Conservation (phyloP, 768 basidiomycete genomes). For the Dioszegia aurantiaca region DNA sequence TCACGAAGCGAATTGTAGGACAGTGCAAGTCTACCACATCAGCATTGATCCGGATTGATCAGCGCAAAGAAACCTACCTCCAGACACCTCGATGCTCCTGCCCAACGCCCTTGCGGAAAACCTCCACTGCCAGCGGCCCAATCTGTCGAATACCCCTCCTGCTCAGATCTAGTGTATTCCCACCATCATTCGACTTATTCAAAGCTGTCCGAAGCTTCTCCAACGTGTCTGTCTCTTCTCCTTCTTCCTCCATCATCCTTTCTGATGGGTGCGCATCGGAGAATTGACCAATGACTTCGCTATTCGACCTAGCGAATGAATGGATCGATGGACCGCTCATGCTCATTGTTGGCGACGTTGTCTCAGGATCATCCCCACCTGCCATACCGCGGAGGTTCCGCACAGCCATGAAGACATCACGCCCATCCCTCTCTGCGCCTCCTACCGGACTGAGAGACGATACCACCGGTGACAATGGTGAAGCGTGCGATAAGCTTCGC, state of each 20-base stretch:
- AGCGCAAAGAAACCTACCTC: constrained; percentile 25
- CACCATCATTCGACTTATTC: constrained; percentile 60
- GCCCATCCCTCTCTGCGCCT: constrained; percentile 2
- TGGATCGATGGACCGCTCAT: background rate
- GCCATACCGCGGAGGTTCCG: constrained; percentile 4
- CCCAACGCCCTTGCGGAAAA: constrained; percentile 66
- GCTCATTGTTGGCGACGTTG: background rate
- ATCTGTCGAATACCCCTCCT: constrained; percentile 75
- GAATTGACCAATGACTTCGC: background rate
- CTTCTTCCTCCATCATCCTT: constrained; percentile 2
- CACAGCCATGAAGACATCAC: constrained; percentile 12
- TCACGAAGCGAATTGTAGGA: constrained; percentile 77
- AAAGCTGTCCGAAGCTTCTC: constrained; percentile 27
- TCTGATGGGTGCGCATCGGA: background rate
- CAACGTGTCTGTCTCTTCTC: constrained; percentile 21
- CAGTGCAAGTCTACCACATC: constrained; percentile 69
- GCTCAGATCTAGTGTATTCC: constrained; percentile 78
- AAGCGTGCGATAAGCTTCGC: constrained; percentile 15
- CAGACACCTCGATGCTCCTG: constrained; percentile 54
- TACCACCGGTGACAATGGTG: constrained; percentile 1
- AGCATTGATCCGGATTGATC: too few species aligned
- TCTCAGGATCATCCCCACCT: background rate
- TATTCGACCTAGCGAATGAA: background rate
- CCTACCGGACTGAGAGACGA: background rate
- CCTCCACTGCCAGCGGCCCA: constrained; percentile 68